A percentile compares a stretch with the other conserved stretches of the same genome.
Conservation (phyloP, 441 rosid species). For the Populus hybrid region DNA sequence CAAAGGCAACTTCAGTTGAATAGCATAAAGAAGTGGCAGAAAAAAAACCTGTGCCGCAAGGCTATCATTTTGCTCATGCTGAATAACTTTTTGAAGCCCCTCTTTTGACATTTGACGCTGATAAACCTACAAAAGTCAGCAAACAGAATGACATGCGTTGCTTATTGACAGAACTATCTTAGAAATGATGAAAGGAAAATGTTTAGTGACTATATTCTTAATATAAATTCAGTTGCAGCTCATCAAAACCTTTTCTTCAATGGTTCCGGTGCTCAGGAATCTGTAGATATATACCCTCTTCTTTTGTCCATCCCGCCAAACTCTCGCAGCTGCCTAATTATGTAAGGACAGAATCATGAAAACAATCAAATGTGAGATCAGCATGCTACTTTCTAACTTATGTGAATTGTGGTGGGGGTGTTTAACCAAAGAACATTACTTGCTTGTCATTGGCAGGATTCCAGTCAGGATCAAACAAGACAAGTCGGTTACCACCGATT, state of each 20-base stretch:
- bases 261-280: constrained; percentile 94
- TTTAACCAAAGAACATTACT: constrained; percentile 39
- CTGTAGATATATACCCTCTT: constrained; percentile 95
- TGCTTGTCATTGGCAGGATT: constrained; percentile 99
- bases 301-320: constrained; percentile 99
- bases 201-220: not conserved
- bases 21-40: constrained; percentile 12
- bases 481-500: constrained; percentile 90
- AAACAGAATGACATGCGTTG: not conserved
- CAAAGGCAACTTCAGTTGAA: constrained; percentile 14
- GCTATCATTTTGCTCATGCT: constrained; percentile 58
- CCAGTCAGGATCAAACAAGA: constrained; percentile 99
- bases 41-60: constrained; percentile 46
- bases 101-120: constrained; percentile 99
- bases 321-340: constrained; percentile 96
- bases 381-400: constrained; percentile 8
- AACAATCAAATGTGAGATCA: constrained; percentile 19
- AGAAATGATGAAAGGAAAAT: not conserved
- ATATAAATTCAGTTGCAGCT: constrained; percentile 13
- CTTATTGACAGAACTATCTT: not conserved
- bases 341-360: constrained; percentile 16
- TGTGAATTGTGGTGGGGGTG: constrained; percentile 7
- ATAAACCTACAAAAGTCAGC: constrained; percentile 61
- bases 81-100: constrained; percentile 98
- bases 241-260: constrained; percentile 89